Evolutionary conservation across 1,139 yeast species (phyloP).

Genomic region (Suhomyces taliae): DNA sequence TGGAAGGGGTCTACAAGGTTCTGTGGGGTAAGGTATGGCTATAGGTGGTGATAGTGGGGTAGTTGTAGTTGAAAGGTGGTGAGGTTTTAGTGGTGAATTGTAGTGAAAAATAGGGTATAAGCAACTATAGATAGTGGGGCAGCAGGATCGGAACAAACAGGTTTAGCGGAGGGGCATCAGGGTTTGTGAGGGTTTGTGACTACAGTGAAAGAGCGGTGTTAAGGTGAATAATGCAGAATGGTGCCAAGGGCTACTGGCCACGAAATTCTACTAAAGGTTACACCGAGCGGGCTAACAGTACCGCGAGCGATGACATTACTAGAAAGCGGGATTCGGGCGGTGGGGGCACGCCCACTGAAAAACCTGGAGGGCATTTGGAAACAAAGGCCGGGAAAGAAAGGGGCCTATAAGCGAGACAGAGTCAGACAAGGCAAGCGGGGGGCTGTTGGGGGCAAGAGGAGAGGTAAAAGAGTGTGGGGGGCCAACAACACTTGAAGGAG

Average conservation of each 20-base stretch:
- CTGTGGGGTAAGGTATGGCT: too few species aligned
- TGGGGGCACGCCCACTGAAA: neutral
- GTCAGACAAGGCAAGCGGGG: neutral
- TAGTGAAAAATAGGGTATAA: too few species aligned
- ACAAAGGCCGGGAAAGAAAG: neutral
- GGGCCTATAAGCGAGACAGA: neutral
- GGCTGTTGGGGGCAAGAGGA: neutral
- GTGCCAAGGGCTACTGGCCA: neutral
- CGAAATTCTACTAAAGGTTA: neutral
- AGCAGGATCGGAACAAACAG: too few species aligned
- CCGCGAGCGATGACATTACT: neutral
- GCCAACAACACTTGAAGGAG: neutral
- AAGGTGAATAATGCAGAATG: neutral
- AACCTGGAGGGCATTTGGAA: neutral
- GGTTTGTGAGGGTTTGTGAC: too few species aligned
- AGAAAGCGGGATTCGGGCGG: neutral
- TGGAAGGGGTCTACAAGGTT: too few species aligned
- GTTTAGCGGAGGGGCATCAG: too few species aligned
- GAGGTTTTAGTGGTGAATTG: too few species aligned
- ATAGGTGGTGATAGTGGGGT: too few species aligned
- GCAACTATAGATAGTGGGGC: too few species aligned
- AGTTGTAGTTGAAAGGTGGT: too few species aligned
- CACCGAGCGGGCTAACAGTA: neutral
- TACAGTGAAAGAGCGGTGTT: too few species aligned
- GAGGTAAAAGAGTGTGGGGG: neutral